Evolutionary conservation across 176 grass and related monocot genomes (phyloP).

Genomic region (Juncus inflexus): DNA sequence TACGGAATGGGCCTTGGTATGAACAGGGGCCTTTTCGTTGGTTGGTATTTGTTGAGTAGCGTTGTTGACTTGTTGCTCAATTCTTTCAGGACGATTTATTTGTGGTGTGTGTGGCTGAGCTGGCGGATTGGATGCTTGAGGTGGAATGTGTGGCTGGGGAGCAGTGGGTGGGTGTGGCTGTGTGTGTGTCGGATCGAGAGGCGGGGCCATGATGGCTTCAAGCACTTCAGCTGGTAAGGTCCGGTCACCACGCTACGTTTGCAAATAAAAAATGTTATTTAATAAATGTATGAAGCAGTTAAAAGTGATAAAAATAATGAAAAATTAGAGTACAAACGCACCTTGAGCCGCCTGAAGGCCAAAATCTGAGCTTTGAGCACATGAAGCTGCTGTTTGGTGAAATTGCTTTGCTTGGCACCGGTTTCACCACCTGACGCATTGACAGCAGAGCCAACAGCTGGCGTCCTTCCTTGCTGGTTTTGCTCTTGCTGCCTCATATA

Average conservation of each 20-base stretch:
- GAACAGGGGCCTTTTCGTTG: conserved; percentile 8
- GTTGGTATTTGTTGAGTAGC: conserved; percentile 20
- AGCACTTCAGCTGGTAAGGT: conserved; percentile 85
- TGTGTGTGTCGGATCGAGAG: conserved; percentile 36
- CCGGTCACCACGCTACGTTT: conserved; percentile 74
- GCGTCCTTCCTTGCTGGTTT: conserved; percentile 10
- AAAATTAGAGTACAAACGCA: conserved; percentile 26
- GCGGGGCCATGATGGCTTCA: conserved; percentile 63
- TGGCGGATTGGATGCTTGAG: conserved; percentile 34
- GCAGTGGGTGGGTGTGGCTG: conserved; percentile 30
- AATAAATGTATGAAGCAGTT: too few species aligned
- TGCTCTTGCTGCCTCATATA: conserved; percentile 58
- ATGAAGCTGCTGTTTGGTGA: conserved; percentile 95
- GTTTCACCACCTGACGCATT: conserved; percentile 17
- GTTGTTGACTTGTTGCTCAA: neutral
- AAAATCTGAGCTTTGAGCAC: conserved; percentile 98
- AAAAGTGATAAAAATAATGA: neutral
- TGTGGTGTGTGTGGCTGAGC: conserved; percentile 31
- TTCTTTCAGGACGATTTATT: conserved; percentile 27
- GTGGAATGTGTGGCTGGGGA: neutral
- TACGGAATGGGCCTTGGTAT: conserved; percentile 28
- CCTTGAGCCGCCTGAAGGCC: conserved; percentile 97
- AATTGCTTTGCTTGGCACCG: conserved; percentile 29
- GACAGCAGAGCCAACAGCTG: conserved; percentile 5
- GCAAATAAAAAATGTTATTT: conserved; percentile 13